Percentiles rank a stretch among this genome's conserved stretches.
phyloP scores from a whole-genome alignment of 495 filamentous ascomycete genomes.

The Sordaria brevicollis region DNA sequence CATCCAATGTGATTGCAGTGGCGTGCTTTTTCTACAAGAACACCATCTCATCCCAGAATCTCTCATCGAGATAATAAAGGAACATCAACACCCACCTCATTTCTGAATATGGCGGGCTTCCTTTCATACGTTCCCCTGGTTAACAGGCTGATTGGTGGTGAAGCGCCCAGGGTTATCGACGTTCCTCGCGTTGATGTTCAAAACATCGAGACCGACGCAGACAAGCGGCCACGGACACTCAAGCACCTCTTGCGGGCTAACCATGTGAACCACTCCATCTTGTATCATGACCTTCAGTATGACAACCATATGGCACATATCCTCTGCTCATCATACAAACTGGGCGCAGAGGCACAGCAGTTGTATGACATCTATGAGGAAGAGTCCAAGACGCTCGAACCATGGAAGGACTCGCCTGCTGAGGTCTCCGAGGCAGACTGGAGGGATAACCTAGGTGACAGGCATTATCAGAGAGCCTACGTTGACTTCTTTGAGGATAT shows the following conservation, averaged over 20 bases:
- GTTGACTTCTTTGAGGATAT: conserved; percentile 89
- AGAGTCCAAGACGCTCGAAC: conserved; percentile 58
- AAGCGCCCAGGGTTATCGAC: conserved; percentile 37
- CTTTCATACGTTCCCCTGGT: conserved; percentile 40
- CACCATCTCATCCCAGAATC: background rate
- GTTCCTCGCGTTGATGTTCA: conserved; percentile 61
- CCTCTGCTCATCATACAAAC: conserved; percentile 71
- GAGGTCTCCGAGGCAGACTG: conserved; percentile 79
- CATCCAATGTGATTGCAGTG: background rate
- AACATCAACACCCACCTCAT: background rate
- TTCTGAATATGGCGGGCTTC: conserved; percentile 26
- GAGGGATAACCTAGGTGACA: conserved; percentile 69
- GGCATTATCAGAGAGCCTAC: conserved; percentile 77
- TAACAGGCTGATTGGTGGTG: conserved; percentile 27
- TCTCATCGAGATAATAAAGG: background rate
- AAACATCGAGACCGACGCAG: conserved; percentile 65
- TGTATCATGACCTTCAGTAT: conserved; percentile 67
- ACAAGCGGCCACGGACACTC: conserved; percentile 70
- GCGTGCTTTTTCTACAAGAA: background rate
- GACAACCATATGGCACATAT: conserved; percentile 87
- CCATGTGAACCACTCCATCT: conserved; percentile 77
- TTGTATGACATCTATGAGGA: conserved; percentile 70
- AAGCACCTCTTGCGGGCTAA: conserved; percentile 87
- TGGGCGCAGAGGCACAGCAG: conserved; percentile 63
- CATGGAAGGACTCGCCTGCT: conserved; percentile 76